Evolutionary conservation across 192 early-diverging fungal species (phyloP).

Genomic region (Coemansia brasiliensis): DNA sequence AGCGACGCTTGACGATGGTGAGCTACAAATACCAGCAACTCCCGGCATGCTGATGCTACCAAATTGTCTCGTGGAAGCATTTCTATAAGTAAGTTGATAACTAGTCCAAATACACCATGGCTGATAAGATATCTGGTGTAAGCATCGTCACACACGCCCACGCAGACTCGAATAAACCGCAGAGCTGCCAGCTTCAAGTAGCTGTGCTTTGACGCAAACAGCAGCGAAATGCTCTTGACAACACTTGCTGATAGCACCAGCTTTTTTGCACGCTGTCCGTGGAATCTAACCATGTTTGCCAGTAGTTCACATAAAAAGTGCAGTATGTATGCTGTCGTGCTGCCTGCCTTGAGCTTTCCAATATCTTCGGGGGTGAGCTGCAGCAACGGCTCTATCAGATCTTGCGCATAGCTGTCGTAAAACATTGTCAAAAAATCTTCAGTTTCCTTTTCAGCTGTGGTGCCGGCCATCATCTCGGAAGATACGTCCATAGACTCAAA

Average conservation of each 20-base stretch:
- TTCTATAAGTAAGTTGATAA: slow-evolving; percentile 63
- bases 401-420: slow-evolving; percentile 65
- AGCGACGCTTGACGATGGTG: slow-evolving; percentile 68
- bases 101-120: slow-evolving; percentile 67
- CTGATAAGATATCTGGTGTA: slow-evolving; percentile 77
- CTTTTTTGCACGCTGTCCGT: slow-evolving; percentile 76
- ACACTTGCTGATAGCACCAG: slow-evolving; percentile 68
- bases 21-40: slow-evolving; percentile 82
- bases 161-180: slow-evolving; percentile 73
- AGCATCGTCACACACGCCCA: slow-evolving; percentile 81
- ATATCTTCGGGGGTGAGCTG: slow-evolving; percentile 48
- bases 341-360: slow-evolving; percentile 6
- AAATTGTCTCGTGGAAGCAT: slow-evolving; percentile 77
- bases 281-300: slow-evolving; percentile 68
- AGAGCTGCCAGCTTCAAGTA: slow-evolving; percentile 78
- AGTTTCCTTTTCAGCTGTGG: slow-evolving; percentile 56
- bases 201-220: slow-evolving; percentile 67
- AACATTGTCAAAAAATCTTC: slow-evolving; percentile 80
- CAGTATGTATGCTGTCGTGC: slow-evolving; percentile 5
- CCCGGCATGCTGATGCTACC: slow-evolving; percentile 86
- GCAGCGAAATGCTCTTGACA: slow-evolving; percentile 60
- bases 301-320: slow-evolving; percentile 72
- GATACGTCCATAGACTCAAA: slow-evolving; percentile 20
- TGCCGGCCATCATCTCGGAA: slow-evolving; percentile 15
- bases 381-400: slow-evolving; percentile 67